Base-by-base conservation (phyloP, 202 grass and related monocot genomes). In the Setaria viridis region DNA sequence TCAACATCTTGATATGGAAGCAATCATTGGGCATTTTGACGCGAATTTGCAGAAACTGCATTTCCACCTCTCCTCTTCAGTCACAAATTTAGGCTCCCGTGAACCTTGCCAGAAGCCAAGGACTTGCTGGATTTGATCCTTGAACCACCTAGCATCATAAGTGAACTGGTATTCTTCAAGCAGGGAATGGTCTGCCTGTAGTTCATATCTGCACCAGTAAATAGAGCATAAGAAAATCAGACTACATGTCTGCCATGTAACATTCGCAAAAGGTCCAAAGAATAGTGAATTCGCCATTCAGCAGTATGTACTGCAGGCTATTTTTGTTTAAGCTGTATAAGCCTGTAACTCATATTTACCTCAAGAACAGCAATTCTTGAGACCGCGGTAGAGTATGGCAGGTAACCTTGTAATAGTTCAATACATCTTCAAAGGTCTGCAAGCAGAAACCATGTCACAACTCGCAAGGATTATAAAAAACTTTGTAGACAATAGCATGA, bases 21-120 rank as follows among this genome's bases (percentile, higher is more conserved):
- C 71, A 21, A 68, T 80, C 56, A 74, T 74, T 4, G 90, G 88
- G 68, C 97, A 99, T 32, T 49, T 74, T 6, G 85, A 37, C n/a
- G n/a, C 79, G 43, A 95, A 99, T 66, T 87, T 85, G 83, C 97
- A 99, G 67, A 89, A 76, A 46, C 72, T 53, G 55, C 97, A 96
- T 81, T 99, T 99, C 97, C 92, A 96, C 46, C 37, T 90, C 72
- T 99, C 96, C 48, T 85, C 88, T 73, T 94, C 86, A 43, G 56
- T 64, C 42, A 93, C 90, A 87, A 90, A 91, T 78, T 89, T 94
- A 49, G 94, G 71, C 60, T 85, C 88, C 20, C 86, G 81, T n/a
- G 87, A 63, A 42, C 94, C 94, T 56, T 20, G 32, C 97, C 90
- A 94, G 60, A 97, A 90, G 78, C 79, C 69, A 3, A 99, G 84